Conservation (phyloP, 176 grass and related monocot genomes). For the Juncus inflexus region DNA sequence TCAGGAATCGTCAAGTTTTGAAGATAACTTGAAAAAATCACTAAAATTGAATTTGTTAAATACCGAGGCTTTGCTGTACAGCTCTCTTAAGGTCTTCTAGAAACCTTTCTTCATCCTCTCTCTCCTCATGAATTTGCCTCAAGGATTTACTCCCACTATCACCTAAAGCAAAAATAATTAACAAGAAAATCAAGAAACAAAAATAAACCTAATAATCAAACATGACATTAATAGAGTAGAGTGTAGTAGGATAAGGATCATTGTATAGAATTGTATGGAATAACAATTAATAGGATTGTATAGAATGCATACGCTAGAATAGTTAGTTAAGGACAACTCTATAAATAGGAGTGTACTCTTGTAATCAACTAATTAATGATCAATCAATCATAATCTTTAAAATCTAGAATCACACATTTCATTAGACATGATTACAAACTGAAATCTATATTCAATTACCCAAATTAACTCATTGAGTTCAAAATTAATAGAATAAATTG, state of each 20-base stretch:
- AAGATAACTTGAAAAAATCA: conserved; percentile 10
- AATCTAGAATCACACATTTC: too few species aligned
- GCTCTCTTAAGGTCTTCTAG: conserved; percentile 79
- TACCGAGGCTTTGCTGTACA: conserved; percentile 93
- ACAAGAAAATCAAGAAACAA: background rate
- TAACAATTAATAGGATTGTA: too few species aligned
- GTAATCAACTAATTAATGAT: too few species aligned
- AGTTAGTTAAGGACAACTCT: too few species aligned
- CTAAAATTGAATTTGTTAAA: conserved; percentile 7
- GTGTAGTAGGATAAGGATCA: background rate
- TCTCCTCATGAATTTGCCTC: conserved; percentile 32
- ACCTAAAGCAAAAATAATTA: conserved; percentile 32
- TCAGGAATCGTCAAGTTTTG: conserved; percentile 1
- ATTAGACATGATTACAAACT: too few species aligned
- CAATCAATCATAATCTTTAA: too few species aligned
- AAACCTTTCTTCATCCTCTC: conserved; percentile 76
- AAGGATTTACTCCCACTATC: conserved; percentile 35
- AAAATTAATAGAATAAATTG: too few species aligned
- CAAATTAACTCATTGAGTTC: too few species aligned
- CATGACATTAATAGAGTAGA: conserved; percentile 6
- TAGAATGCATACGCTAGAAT: too few species aligned
- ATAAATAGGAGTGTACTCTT: too few species aligned
- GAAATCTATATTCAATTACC: too few species aligned
- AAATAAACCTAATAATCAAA: conserved; percentile 7
- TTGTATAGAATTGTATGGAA: background rate